phyloP scores from a whole-genome alignment of 257 asterid species.

The Plantago ovata region DNA sequence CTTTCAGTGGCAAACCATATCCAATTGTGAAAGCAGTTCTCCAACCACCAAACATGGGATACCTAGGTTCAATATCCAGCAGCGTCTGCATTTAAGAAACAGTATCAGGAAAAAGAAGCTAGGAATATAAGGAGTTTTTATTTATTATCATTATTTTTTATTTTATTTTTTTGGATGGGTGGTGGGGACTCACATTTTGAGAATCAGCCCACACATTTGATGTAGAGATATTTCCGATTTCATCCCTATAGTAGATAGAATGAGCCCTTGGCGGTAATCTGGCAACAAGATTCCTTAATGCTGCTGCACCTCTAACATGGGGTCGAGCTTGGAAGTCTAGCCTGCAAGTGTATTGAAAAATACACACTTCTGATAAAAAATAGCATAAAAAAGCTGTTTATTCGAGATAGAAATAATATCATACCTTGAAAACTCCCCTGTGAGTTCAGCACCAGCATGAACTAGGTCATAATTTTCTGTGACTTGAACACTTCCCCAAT shows the following conservation, averaged over 20 bases:
- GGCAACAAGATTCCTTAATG: constrained; percentile 67
- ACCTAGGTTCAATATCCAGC: constrained; percentile 92
- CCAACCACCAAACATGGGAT: constrained; percentile 99
- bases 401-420: neutral
- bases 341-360: constrained; percentile 38
- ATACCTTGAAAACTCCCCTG: constrained; percentile 96
- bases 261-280: constrained; percentile 89
- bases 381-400: constrained; percentile 7
- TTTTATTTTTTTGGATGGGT: no score
- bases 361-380: constrained; percentile 8
- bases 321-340: constrained; percentile 81
- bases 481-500: constrained; percentile 96
- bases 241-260: constrained; percentile 94
- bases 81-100: constrained; percentile 57
- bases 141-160: no score
- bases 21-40: constrained; percentile 92
- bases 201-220: constrained; percentile 80
- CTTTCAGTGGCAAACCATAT: constrained; percentile 83
- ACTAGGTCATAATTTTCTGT: constrained; percentile 78
- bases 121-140: no score
- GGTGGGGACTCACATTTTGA: constrained; percentile 59
- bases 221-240: constrained; percentile 94
- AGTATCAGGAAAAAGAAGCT: constrained; percentile 2
- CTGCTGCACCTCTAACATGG: constrained; percentile 77
- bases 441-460: constrained; percentile 81